phyloP scores from a whole-genome alignment of 1,284 basidiomycete genomes.

The Sporisorium graminicola region DNA sequence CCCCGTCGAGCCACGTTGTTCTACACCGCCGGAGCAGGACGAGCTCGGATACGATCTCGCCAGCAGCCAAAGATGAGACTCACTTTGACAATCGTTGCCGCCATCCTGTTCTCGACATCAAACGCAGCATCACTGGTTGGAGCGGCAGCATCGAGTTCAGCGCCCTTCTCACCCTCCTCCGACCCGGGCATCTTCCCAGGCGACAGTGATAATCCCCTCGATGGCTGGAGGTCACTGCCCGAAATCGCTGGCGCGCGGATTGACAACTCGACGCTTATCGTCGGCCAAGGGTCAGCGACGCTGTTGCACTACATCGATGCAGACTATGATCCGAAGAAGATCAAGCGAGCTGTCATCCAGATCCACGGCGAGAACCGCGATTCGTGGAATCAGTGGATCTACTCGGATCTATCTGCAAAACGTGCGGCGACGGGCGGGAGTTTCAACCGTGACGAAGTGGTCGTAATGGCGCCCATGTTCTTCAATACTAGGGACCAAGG shows the following conservation, averaged over 20 bases:
- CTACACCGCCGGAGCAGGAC: too few species aligned
- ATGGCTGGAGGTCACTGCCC: constrained; percentile 54
- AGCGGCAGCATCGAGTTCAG: background rate
- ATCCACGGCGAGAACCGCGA: constrained; percentile 64
- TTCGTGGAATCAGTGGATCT: constrained; percentile 65
- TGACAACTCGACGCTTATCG: constrained; percentile 56
- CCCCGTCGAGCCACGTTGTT: background rate
- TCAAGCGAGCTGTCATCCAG: constrained; percentile 62
- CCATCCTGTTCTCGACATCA: background rate
- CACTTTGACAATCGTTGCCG: background rate
- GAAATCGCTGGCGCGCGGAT: constrained; percentile 50
- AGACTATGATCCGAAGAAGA: constrained; percentile 43
- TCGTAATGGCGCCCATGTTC: constrained; percentile 63
- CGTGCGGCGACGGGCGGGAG: constrained; percentile 42
- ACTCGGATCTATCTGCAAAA: constrained; percentile 55
- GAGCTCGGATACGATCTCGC: too few species aligned
- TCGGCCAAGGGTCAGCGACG: constrained; percentile 34
- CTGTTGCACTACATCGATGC: constrained; percentile 58
- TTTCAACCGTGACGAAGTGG: constrained; percentile 57
- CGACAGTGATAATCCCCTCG: constrained; percentile 23
- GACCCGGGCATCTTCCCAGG: constrained; percentile 58
- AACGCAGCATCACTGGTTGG: background rate
- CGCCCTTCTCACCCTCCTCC: constrained; percentile 9
- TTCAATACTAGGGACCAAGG: constrained; percentile 53
- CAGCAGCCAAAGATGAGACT: constrained; percentile 7